These are phyloP conservation scores for Trichophyton mentagrophytes DNA, from an alignment of 2,329 filamentous ascomycete species.

Conservation along the genomic window DNA sequence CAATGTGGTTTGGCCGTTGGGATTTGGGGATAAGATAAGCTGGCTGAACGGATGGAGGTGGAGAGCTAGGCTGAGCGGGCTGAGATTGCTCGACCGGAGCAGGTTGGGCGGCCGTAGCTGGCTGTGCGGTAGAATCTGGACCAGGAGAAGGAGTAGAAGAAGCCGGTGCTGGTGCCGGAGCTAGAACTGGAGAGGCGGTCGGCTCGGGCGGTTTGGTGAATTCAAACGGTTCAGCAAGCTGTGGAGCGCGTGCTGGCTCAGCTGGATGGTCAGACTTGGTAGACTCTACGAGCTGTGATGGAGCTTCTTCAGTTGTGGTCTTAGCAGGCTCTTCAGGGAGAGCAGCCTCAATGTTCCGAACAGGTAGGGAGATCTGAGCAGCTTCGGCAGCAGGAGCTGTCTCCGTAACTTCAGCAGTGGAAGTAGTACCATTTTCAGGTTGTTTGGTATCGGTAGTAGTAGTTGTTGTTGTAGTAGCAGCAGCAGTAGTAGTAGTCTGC, in stretches of 20 bases:
- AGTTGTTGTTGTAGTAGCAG: too few species aligned
- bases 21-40: neutral
- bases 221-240: neutral
- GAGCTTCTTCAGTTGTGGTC: too few species aligned
- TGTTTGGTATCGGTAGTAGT: constrained; percentile 1
- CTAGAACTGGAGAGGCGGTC: neutral
- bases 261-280: neutral
- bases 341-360: neutral
- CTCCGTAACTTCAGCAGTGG: neutral
- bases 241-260: neutral
- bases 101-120: neutral
- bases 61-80: neutral
- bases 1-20: neutral
- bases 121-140: neutral
- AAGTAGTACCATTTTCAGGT: neutral
- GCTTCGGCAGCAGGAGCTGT: neutral
- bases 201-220: neutral
- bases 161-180: neutral
- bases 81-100: neutral
- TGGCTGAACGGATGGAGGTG: neutral
- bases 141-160: too few species aligned
- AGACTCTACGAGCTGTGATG: neutral
- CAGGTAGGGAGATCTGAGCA: neutral
- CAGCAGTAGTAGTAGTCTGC: neutral
- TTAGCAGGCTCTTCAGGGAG: neutral